Conservation (phyloP, 2,329 filamentous ascomycete species). For the Fusarium oxysporum region DNA sequence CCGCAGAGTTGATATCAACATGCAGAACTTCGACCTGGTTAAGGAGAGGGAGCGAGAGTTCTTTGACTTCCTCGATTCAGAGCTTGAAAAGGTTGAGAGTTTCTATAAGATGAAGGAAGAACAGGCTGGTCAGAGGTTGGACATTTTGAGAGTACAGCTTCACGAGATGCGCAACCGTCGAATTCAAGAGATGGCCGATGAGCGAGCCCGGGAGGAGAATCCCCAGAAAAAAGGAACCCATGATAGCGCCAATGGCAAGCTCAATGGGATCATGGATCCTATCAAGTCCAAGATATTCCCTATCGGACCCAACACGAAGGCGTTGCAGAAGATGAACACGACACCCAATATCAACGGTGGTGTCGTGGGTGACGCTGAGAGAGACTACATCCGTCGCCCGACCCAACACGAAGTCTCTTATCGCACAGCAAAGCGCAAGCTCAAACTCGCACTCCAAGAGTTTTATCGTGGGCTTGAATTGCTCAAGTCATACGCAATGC, state of each 20-base stretch:
- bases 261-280: slow-evolving; percentile 62
- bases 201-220: slow-evolving; percentile 50
- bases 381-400: slow-evolving; percentile 65
- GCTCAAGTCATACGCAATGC: slow-evolving; percentile 87
- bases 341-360: slow-evolving; percentile 58
- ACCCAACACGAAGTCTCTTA: slow-evolving; percentile 75
- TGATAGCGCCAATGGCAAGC: slow-evolving; percentile 44
- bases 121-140: slow-evolving; percentile 80
- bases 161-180: slow-evolving; percentile 92
- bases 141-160: slow-evolving; percentile 81
- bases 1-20: slow-evolving; percentile 55
- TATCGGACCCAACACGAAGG: slow-evolving; percentile 70
- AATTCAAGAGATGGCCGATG: slow-evolving; percentile 73
- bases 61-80: slow-evolving; percentile 82
- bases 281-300: slow-evolving; percentile 66
- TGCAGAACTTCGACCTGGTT: slow-evolving; percentile 68
- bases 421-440: slow-evolving; percentile 86
- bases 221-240: slow-evolving; percentile 29
- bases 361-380: slow-evolving; percentile 48
- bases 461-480: slow-evolving; percentile 93
- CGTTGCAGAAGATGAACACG: slow-evolving; percentile 64
- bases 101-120: slow-evolving; percentile 93
- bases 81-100: slow-evolving; percentile 89
- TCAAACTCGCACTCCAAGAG: slow-evolving; percentile 91
- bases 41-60: slow-evolving; percentile 85